These are phyloP conservation scores for Echium plantagineum DNA, from an alignment of 257 asterid genomes.

Conservation along the genomic window DNA sequence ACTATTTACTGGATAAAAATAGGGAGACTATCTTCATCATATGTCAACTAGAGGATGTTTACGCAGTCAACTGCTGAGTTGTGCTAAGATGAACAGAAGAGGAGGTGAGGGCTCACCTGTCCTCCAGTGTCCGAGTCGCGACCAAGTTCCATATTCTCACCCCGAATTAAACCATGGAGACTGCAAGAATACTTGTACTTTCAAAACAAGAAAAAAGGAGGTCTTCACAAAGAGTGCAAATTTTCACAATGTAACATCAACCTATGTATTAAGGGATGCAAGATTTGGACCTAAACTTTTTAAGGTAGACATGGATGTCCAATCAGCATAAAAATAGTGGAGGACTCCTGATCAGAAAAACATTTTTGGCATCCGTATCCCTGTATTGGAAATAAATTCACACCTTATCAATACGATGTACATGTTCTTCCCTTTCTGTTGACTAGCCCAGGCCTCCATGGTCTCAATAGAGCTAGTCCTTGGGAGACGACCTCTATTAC, in stretches of 20 bases:
- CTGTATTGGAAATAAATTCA: not conserved
- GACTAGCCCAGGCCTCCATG: conserved; percentile 77
- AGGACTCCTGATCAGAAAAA: too few species aligned
- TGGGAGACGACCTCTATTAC: conserved; percentile 57
- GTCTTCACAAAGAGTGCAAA: not conserved
- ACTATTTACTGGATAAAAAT: too few species aligned
- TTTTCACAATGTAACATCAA: not conserved
- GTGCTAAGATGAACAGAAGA: not conserved
- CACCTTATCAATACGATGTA: conserved; percentile 77
- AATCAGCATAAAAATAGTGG: too few species aligned
- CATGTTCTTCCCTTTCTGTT: conserved; percentile 72
- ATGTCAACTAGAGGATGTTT: too few species aligned
- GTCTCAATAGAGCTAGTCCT: conserved; percentile 73
- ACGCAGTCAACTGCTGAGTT: not conserved
- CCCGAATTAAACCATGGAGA: conserved; percentile 91
- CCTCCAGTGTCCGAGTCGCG: conserved; percentile 99
- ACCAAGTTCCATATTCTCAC: conserved; percentile 99
- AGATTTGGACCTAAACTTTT: too few species aligned
- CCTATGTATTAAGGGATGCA: not conserved
- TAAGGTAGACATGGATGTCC: too few species aligned
- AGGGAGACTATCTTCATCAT: too few species aligned
- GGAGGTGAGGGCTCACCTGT: conserved; percentile 43
- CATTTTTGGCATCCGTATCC: too few species aligned
- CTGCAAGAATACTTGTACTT: conserved; percentile 36
- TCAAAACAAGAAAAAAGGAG: conserved; percentile 2